Conservation (phyloP, 2,329 filamentous ascomycete species). For the Xylaria arbuscula region DNA sequence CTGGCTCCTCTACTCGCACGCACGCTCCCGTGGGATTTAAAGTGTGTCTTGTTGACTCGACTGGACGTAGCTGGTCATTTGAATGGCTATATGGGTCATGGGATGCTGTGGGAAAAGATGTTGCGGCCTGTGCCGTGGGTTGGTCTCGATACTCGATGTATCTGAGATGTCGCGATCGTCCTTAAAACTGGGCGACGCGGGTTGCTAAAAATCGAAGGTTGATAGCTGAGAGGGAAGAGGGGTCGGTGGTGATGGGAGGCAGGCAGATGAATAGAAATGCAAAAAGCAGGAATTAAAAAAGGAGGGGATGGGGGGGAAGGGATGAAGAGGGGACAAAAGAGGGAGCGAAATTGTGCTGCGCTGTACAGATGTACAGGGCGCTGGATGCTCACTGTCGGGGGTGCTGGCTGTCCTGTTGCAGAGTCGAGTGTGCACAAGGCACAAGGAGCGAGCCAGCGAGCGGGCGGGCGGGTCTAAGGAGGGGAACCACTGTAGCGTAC, state of each 20-base stretch:
- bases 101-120: constrained; percentile 55
- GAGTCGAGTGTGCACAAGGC: constrained; percentile 36
- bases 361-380: constrained; percentile 17
- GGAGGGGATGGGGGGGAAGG: constrained; percentile 46
- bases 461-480: constrained; percentile 36
- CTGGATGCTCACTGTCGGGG: constrained; percentile 25
- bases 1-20: constrained; percentile 68
- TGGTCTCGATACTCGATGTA: constrained; percentile 48
- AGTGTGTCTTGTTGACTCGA: constrained; percentile 71
- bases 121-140: constrained; percentile 51
- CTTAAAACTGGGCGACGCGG: constrained; percentile 46
- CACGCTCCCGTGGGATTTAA: constrained; percentile 75
- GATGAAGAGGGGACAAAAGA: constrained; percentile 50
- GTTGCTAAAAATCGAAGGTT: constrained; percentile 40
- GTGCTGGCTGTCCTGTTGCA: constrained; percentile 20
- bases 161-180: constrained; percentile 49
- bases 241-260: constrained; percentile 45
- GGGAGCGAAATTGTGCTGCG: constrained; percentile 47
- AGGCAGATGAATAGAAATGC: constrained; percentile 44
- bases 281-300: constrained; percentile 48
- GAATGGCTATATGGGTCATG: constrained; percentile 67
- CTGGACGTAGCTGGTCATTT: constrained; percentile 63
- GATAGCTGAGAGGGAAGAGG: constrained; percentile 44
- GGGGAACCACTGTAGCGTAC: constrained; percentile 30
- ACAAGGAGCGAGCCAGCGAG: constrained; percentile 40